These are phyloP conservation scores for Tolypocladium inflatum DNA, from an alignment of 2,329 filamentous ascomycete species.

Conservation along the genomic window DNA sequence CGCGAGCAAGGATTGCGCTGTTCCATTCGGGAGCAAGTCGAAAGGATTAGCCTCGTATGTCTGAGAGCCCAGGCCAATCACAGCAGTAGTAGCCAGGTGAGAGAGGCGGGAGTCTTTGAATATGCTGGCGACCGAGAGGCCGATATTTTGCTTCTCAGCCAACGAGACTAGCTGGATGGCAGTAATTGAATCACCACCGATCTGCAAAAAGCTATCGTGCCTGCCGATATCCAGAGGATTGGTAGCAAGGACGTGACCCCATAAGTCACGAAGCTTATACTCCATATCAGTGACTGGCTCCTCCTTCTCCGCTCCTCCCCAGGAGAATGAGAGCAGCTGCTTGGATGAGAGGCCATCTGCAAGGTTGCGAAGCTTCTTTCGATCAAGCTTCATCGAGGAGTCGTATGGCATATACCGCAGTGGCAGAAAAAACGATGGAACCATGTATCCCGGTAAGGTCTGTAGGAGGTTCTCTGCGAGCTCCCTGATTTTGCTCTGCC, in stretches of 20 bases:
- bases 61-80: background rate
- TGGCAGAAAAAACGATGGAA: constrained; percentile 29
- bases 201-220: constrained; percentile 6
- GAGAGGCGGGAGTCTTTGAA: background rate
- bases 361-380: background rate
- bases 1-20: too few relatives aligned
- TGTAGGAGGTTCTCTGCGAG: background rate
- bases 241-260: constrained; percentile 6
- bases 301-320: background rate
- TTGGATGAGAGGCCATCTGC: background rate
- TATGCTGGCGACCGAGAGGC: background rate
- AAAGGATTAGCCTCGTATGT: background rate
- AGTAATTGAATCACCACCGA: constrained; percentile 9
- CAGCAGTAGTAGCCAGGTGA: background rate
- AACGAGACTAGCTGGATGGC: constrained; percentile 9
- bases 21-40: background rate
- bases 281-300: background rate
- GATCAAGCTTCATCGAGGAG: constrained; percentile 4
- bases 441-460: constrained; percentile 26
- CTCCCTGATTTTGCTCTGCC: background rate
- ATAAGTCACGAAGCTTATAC: constrained; percentile 1
- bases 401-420: constrained; percentile 23
- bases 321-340: background rate
- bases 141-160: background rate
- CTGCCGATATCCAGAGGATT: constrained; percentile 2